Evolutionary conservation across 768 basidiomycete genomes (phyloP).

Genomic region (Russula compacta): DNA sequence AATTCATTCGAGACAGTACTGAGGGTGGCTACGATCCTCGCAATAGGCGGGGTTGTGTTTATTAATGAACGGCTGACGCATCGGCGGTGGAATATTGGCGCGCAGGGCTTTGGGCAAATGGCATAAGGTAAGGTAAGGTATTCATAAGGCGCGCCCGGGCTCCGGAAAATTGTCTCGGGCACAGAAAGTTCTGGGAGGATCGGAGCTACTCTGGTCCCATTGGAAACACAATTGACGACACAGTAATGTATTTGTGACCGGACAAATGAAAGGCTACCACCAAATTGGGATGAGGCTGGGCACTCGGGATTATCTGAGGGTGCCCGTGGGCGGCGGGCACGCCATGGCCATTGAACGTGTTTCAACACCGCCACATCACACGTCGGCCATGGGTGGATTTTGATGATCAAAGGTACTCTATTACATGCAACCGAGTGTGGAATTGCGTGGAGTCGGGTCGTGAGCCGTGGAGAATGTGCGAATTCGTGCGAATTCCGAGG

Average conservation of each 20-base stretch:
- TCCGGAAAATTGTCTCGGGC: neutral
- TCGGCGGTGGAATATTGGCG: conserved; percentile 5
- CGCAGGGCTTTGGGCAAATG: conserved; percentile 18
- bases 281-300: neutral
- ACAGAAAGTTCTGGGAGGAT: neutral
- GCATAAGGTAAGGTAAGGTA: neutral
- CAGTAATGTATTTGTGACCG: neutral
- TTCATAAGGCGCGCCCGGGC: neutral
- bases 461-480: neutral
- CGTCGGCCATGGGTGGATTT: neutral
- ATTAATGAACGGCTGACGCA: neutral
- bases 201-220: conserved; percentile 1
- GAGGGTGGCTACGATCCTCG: neutral
- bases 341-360: conserved; percentile 6
- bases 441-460: neutral
- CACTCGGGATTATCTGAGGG: conserved; percentile 3
- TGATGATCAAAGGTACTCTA: neutral
- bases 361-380: conserved; percentile 3
- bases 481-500: neutral
- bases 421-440: neutral
- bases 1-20: neutral
- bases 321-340: neutral
- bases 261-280: neutral
- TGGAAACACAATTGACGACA: neutral
- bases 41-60: neutral